Evolutionary conservation across 2,329 filamentous ascomycete genomes (phyloP).

Genomic region (Cyclaneusma minus): DNA sequence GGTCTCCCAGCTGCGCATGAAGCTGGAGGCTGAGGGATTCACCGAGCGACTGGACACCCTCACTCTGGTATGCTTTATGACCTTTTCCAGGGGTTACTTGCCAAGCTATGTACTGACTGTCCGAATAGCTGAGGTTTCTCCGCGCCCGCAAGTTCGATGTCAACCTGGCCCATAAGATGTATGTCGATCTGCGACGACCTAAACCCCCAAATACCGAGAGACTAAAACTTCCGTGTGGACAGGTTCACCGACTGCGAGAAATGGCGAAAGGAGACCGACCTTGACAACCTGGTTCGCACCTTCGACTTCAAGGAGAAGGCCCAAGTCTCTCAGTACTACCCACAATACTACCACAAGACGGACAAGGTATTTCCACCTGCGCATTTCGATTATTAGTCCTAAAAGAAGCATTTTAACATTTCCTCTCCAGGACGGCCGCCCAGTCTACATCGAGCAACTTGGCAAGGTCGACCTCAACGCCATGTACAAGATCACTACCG

Average conservation of each 20-base stretch:
- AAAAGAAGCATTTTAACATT: slow-evolving; percentile 5
- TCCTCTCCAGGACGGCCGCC: slow-evolving; percentile 93
- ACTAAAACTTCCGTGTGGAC: slow-evolving; percentile 14
- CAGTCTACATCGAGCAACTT: slow-evolving; percentile 91
- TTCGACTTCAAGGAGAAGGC: slow-evolving; percentile 83
- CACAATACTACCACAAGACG: slow-evolving; percentile 97
- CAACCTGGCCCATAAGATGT: slow-evolving; percentile 74
- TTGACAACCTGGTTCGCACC: slow-evolving; percentile 63
- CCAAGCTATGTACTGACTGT: slow-evolving; percentile 1
- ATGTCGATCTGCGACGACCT: slow-evolving; percentile 23
- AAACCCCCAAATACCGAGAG: neutral
- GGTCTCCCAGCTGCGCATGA: slow-evolving; percentile 68
- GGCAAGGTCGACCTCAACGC: slow-evolving; percentile 81
- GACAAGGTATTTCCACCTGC: slow-evolving; percentile 45
- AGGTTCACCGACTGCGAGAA: slow-evolving; percentile 87
- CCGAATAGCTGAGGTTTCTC: slow-evolving; percentile 63
- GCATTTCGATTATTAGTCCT: slow-evolving; percentile 3
- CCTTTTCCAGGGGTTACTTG: neutral
- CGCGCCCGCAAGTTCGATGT: slow-evolving; percentile 93
- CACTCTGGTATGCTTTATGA: slow-evolving; percentile 52
- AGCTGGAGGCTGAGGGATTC: slow-evolving; percentile 72
- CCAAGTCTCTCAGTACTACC: slow-evolving; percentile 80
- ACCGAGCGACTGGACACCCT: slow-evolving; percentile 80
- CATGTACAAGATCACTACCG: slow-evolving; percentile 86
- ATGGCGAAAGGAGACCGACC: slow-evolving; percentile 77